phyloP scores from a whole-genome alignment of 306 rosid genomes.

The Coriaria nepalensis region DNA sequence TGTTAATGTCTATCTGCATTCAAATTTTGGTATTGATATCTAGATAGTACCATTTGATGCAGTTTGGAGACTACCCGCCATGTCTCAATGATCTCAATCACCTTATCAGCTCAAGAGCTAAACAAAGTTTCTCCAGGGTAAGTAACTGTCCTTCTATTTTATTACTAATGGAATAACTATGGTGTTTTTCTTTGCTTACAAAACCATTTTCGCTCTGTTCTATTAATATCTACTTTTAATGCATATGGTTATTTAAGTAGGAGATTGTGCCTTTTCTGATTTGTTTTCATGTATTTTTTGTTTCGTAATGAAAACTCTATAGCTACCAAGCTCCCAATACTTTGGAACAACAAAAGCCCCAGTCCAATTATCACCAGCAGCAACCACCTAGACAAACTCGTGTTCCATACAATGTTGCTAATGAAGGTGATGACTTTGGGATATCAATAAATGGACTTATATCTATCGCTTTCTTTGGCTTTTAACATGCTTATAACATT shows the following conservation, averaged over 20 bases:
- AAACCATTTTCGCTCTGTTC: too few species aligned
- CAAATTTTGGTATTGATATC: too few species aligned
- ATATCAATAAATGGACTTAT: background rate
- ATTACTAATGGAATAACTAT: background rate
- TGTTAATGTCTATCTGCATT: too few species aligned
- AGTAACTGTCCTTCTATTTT: conserved; percentile 11
- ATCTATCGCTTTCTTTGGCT: background rate
- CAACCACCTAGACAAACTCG: conserved; percentile 51
- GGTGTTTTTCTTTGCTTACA: background rate
- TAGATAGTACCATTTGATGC: conserved; percentile 18
- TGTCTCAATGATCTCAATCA: conserved; percentile 90
- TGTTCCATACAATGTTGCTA: conserved; percentile 49
- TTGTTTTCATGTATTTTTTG: background rate
- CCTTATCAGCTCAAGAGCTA: conserved; percentile 59
- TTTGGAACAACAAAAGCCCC: conserved; percentile 49
- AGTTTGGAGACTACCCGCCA: conserved; percentile 99
- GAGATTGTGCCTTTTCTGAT: background rate
- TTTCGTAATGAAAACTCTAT: conserved; percentile 10
- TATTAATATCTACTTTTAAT: too few species aligned
- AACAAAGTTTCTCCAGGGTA: conserved; percentile 80
- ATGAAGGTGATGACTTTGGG: conserved; percentile 44
- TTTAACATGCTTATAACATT: conserved; percentile 11
- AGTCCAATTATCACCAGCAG: conserved; percentile 63
- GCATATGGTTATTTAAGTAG: background rate
- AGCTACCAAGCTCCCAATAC: conserved; percentile 71